These are phyloP conservation scores for Trichoderma sp. DNA, from an alignment of 2,329 filamentous ascomycete species.

Conservation along the genomic window DNA sequence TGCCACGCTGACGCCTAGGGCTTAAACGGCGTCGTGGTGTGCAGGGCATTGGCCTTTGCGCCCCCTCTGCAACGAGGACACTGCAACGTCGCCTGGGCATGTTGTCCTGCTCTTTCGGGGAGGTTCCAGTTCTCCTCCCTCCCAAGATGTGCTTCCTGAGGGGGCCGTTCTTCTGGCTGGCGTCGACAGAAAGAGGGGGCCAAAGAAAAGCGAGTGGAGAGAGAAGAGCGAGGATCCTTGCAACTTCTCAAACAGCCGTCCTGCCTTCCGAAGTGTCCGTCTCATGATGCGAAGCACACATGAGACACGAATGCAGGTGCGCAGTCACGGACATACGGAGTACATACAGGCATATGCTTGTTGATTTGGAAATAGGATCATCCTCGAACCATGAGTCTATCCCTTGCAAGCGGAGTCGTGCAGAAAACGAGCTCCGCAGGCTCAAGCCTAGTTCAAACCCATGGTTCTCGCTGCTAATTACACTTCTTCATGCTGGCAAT, in stretches of 20 bases:
- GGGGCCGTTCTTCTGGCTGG: background rate
- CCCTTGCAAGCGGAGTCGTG: constrained; percentile 2
- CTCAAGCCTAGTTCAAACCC: background rate
- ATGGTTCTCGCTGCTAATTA: background rate
- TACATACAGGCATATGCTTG: background rate
- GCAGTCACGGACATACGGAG: background rate
- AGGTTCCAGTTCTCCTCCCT: background rate
- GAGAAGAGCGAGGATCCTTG: background rate
- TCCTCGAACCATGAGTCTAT: constrained; percentile 2
- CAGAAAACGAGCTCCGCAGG: background rate
- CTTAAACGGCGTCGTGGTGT: background rate
- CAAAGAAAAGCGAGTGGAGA: background rate
- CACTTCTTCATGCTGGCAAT: constrained; percentile 1
- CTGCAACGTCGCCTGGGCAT: background rate
- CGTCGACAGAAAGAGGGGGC: background rate
- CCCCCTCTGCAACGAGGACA: constrained; percentile 7
- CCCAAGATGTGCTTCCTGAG: background rate
- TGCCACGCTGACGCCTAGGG: constrained; percentile 12
- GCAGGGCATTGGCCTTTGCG: constrained; percentile 7
- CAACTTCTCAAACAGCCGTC: background rate
- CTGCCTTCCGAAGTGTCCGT: background rate
- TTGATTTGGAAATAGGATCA: background rate
- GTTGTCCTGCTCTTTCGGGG: constrained; percentile 1
- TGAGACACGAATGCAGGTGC: constrained; percentile 18
- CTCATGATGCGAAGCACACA: constrained; percentile 21